phyloP scores from a whole-genome alignment of 345 rosid genomes.

The Eucalyptus marginata region DNA sequence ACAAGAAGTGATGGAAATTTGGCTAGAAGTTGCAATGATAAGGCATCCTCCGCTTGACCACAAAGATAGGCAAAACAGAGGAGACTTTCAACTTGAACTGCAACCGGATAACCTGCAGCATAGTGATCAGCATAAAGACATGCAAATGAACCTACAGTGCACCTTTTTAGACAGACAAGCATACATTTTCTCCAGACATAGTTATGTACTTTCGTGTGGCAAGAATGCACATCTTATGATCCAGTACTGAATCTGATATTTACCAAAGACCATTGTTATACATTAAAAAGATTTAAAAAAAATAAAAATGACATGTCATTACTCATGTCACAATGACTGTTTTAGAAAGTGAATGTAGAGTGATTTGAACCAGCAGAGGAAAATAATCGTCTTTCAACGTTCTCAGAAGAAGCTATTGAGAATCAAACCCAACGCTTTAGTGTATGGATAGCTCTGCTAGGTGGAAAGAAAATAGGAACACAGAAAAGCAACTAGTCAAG shows the following conservation, averaged over 20 bases:
- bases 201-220: not conserved
- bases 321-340: not conserved
- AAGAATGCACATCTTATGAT: not conserved
- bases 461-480: not conserved
- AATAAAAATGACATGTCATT: not conserved
- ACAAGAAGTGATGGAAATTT: conserved; percentile 68
- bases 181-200: not conserved
- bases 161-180: not conserved
- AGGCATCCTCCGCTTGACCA: conserved; percentile 30
- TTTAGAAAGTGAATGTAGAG: not conserved
- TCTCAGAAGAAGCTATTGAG: not conserved
- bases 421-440: not conserved
- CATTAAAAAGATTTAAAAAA: not conserved
- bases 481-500: not conserved
- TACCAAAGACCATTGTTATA: not conserved
- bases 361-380: not conserved
- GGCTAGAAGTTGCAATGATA: conserved; percentile 46
- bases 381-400: not conserved
- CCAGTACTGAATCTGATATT: not conserved
- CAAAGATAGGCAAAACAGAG: conserved; percentile 62
- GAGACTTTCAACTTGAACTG: conserved; percentile 69
- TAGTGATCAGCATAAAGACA: not conserved
- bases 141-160: not conserved
- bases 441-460: not conserved
- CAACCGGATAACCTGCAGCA: conserved; percentile 43